Evolutionary conservation across 129 eudicot species (phyloP).

Genomic region (Cynara cardunculus): DNA sequence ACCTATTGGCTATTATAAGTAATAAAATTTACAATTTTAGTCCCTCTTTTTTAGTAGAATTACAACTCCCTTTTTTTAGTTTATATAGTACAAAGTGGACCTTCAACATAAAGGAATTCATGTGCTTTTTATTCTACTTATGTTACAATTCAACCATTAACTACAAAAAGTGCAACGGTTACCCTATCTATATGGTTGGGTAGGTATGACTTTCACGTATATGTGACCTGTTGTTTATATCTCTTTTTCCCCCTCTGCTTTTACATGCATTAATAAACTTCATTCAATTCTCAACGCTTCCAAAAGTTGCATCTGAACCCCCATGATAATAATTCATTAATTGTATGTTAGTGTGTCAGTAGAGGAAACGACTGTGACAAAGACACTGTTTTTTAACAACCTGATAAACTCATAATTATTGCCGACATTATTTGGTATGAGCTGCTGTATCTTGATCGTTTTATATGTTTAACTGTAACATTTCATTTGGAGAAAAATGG

Average conservation of each 20-base stretch:
- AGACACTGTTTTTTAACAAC: neutral
- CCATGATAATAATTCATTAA: neutral
- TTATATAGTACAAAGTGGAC: conserved; percentile 26
- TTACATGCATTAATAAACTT: neutral
- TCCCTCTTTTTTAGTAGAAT: conserved; percentile 7
- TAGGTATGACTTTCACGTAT: conserved; percentile 16
- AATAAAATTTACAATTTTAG: neutral
- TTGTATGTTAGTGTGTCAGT: neutral
- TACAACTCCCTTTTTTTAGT: neutral
- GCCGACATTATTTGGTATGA: neutral
- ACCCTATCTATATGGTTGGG: conserved; percentile 7
- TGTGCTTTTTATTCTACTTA: conserved; percentile 26
- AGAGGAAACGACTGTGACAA: neutral
- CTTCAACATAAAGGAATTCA: conserved; percentile 26
- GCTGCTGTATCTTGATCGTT: neutral
- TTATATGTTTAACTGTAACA: neutral
- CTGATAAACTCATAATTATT: neutral
- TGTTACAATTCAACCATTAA: conserved; percentile 17
- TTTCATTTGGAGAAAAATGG: neutral
- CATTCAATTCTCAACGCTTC: neutral
- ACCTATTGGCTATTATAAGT: neutral
- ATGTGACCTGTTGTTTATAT: neutral
- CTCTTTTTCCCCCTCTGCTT: neutral
- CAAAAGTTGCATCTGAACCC: neutral
- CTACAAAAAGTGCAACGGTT: conserved; percentile 18